Base-by-base conservation (phyloP, 1,139 yeast genomes). In the Magnusiomyces tetraspermus region DNA sequence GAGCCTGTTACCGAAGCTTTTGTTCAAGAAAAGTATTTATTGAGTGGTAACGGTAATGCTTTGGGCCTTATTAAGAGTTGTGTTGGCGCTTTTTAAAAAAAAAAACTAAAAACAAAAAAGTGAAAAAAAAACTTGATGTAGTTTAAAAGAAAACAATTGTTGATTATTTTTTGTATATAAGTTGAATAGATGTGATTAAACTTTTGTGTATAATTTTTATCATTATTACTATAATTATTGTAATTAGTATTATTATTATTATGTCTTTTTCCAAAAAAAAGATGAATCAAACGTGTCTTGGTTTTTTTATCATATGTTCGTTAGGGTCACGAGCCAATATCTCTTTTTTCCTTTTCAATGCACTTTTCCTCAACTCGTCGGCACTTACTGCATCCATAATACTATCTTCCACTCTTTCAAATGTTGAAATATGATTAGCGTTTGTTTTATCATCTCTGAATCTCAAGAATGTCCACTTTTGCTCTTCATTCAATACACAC, bases 371-470 rank as follows among this genome's bases (percentile, higher is more conserved):
- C 22, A 38, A 24, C 24, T 38, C 42, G 22, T 38, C 24, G 8
- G 22, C 42, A 6, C 15, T 19, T 5, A 38, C n/a, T 3, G 42
- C 85, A 67, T 92, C 98, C 58, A 80, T 79, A 49, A 94, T 92
- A 65, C 95, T 84, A 57, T 82, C 80, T 51, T 90, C 70, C 45
- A 92, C 90, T 63, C 85, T 90, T 55, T 80, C 82, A 15, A 89
- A 96, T 22, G 86, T 88, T 21, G 82, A 73, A 3, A 81, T 68
- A 67, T 88, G 96, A 66, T 94, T 94, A 11, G 95, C 97, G 63
- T 85, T 84, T 24, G 79, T 70, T 65, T 94, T 94, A 66, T 94
- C 99, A 67, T 92, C 96, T 65, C 99, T 76, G 68, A 92, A 92
- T 55, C 99, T 75, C 55, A 92, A 68, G 74, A 86, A 77, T 56